phyloP scores from a whole-genome alignment of 768 basidiomycete species.

The Atractiella rhizophila region DNA sequence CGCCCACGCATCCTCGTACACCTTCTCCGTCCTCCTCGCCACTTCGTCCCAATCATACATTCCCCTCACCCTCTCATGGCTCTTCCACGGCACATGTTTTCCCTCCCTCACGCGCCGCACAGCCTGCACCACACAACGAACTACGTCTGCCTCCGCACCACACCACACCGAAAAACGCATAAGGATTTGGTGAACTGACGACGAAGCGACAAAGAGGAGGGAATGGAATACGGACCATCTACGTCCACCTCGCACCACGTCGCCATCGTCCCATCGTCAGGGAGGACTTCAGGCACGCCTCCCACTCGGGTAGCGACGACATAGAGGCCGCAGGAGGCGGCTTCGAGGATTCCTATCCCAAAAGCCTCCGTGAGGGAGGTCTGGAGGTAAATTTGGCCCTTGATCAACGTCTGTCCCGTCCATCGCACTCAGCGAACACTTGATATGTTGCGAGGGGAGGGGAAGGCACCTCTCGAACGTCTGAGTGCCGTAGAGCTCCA shows the following conservation, averaged over 20 bases:
- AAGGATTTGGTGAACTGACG: neutral
- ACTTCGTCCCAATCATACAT: conserved; percentile 78
- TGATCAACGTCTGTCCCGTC: conserved; percentile 35
- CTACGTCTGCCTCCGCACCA: conserved; percentile 34
- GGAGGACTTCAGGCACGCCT: conserved; percentile 83
- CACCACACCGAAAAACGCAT: neutral
- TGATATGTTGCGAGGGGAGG: neutral
- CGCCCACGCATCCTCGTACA: conserved; percentile 45
- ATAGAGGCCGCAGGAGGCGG: conserved; percentile 77
- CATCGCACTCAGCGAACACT: neutral
- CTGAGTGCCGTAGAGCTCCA: conserved; percentile 49
- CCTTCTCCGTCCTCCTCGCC: conserved; percentile 50
- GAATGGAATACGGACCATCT: conserved; percentile 37
- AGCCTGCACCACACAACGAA: conserved; percentile 57
- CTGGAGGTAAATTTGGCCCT: conserved; percentile 77
- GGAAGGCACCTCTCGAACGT: conserved; percentile 47
- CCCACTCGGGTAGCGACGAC: conserved; percentile 85
- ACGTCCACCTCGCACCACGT: conserved; percentile 82
- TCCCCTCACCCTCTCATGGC: conserved; percentile 47
- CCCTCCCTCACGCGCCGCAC: conserved; percentile 42
- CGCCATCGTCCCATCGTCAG: conserved; percentile 80
- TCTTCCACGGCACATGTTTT: conserved; percentile 43
- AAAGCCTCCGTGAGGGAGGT: conserved; percentile 90
- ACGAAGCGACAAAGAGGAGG: neutral
- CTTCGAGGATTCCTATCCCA: conserved; percentile 91